Base-by-base conservation (phyloP, 805 yeast genomes). In the Saccharomycopsis oosterbeekiorum region DNA sequence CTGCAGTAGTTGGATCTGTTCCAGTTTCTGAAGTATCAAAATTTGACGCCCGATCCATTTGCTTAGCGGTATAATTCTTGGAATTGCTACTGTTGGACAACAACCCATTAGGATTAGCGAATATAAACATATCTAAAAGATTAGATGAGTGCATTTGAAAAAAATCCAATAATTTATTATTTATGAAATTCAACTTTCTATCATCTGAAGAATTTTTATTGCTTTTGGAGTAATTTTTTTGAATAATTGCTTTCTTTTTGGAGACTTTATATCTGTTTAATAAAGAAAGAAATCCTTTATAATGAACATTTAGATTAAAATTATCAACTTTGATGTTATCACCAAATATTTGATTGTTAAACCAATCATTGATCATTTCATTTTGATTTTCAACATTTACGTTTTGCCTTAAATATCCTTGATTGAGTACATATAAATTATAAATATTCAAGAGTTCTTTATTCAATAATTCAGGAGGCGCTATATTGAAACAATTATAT, bases 101-200 rank as follows among this genome's bases (percentile, higher is more conserved):
- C 34, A 60, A 19, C 1, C 41, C 39, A 10, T 21, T 41, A 6
- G 64, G 64, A 40, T 59, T 63, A 10, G 29, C 53, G 51, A 53
- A 63, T 11, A 63, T 56, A n/a, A 63, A 21, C 60, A 61, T 57
- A 55, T 63, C 65, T 10, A 63, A 59, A 34, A 63, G 47, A 43
- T 59, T 61, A 4, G 62, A 59, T 1, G 64, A 61, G 36, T 61
- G 59, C 59, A 59, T 55, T 40, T 63, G 65, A 59, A 63, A 63
- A 37, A 63, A 63, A 21, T 63, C 65, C 9, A 57, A 40, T 9
- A 63, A 50, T 41, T 61, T 63, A 43, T 63, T 64, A 15, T 59
- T 61, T 11, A 63, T 63, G 21, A 63, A 58, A 34, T 63, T 63
- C 37, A 63, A 55, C 19, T 57, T 61, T 29, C 61, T 63, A 37